Conservation (phyloP, 805 yeast genomes). For the Sugiyamaella chiloensis region DNA sequence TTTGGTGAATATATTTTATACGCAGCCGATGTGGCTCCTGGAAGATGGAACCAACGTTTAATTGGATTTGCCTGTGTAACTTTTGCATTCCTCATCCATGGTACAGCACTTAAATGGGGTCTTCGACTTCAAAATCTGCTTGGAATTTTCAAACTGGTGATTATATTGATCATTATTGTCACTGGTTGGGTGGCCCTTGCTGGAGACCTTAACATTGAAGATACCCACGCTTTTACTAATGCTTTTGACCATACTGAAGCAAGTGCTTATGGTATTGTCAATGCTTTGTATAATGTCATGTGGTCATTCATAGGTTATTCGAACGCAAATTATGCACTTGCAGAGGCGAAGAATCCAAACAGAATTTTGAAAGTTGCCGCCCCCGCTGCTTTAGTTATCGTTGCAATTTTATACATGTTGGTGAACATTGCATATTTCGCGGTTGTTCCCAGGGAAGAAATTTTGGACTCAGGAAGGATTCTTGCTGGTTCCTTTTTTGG, state of each 20-base stretch:
- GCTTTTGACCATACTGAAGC: constrained; percentile 52
- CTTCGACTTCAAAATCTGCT: constrained; percentile 60
- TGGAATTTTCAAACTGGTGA: constrained; percentile 71
- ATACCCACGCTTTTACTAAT: constrained; percentile 58
- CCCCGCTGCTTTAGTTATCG: constrained; percentile 61
- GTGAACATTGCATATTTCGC: constrained; percentile 70
- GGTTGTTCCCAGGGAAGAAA: constrained; percentile 44
- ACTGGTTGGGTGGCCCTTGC: constrained; percentile 84
- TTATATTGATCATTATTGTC: constrained; percentile 63
- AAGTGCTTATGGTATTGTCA: constrained; percentile 42
- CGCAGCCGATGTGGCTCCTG: constrained; percentile 66
- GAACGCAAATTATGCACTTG: constrained; percentile 77
- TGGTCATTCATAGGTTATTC: constrained; percentile 86
- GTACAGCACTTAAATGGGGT: constrained; percentile 60
- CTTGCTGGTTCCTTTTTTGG: constrained; percentile 75
- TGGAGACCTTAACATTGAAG: constrained; percentile 55
- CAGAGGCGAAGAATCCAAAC: constrained; percentile 73
- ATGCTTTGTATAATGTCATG: constrained; percentile 75
- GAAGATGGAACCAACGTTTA: constrained; percentile 75
- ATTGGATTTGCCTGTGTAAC: constrained; percentile 73
- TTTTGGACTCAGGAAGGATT: constrained; percentile 58
- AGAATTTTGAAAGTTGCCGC: constrained; percentile 69
- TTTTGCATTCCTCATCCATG: constrained; percentile 64
- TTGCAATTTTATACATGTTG: constrained; percentile 67
- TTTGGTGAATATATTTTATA: constrained; percentile 73